Evolutionary conservation across 306 rosid species (phyloP).

Genomic region (Myrica gale): DNA sequence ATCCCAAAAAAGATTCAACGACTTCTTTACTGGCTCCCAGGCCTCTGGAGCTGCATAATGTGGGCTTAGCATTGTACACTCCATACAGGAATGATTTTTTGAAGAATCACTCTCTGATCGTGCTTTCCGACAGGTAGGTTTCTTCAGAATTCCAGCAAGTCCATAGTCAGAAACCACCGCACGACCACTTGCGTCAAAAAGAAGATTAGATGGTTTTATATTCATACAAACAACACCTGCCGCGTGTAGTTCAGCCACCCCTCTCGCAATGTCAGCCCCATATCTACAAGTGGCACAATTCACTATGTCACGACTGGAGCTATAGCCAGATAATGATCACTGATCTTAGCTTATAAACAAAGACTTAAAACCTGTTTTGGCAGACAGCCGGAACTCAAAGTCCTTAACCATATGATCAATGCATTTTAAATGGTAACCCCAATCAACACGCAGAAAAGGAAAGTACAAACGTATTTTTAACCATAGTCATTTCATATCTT

Average conservation of each 20-base stretch:
- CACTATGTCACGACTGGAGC: conserved; percentile 28
- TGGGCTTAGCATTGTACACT: conserved; percentile 95
- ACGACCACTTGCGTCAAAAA: conserved; percentile 79
- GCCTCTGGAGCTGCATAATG: conserved; percentile 98
- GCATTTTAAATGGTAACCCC: background rate
- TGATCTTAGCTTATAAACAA: background rate
- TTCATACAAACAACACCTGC: conserved; percentile 98
- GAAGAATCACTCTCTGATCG: conserved; percentile 72
- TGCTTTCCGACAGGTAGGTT: conserved; percentile 86
- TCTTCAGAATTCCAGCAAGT: conserved; percentile 89
- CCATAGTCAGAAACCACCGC: conserved; percentile 98
- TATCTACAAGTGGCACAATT: conserved; percentile 58
- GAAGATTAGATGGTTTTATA: conserved; percentile 95
- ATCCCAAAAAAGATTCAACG: conserved; percentile 89
- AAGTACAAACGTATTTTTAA: background rate
- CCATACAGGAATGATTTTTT: conserved; percentile 93
- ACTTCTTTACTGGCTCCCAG: conserved; percentile 95
- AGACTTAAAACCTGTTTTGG: background rate
- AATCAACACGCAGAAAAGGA: background rate
- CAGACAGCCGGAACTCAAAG: background rate
- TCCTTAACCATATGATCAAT: background rate
- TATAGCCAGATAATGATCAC: conserved; percentile 14
- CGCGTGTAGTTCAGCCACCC: conserved; percentile 97
- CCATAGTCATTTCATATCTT: conserved; percentile 1
- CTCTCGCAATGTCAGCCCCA: conserved; percentile 95